Conservation (phyloP, 1,284 basidiomycete genomes). For the Omphalotus olearius region DNA sequence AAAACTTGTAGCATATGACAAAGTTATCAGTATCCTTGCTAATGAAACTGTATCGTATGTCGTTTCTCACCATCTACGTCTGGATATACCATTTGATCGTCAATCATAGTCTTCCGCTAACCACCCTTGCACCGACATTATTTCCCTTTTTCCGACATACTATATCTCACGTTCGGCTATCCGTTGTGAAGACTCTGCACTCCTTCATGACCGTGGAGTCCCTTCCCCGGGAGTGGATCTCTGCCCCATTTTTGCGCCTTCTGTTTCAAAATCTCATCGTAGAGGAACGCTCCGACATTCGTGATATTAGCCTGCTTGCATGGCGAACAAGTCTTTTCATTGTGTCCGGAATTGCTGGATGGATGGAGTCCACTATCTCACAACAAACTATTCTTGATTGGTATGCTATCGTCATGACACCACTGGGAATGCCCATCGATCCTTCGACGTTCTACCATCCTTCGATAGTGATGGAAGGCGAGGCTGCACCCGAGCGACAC, state of each 20-base stretch:
- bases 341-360: slow-evolving; percentile 40
- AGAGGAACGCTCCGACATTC: slow-evolving; percentile 87
- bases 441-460: slow-evolving; percentile 70
- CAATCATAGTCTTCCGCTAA: slow-evolving; percentile 63
- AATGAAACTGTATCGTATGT: slow-evolving; percentile 66
- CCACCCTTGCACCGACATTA: slow-evolving; percentile 79
- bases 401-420: slow-evolving; percentile 90
- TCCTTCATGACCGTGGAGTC: slow-evolving; percentile 81
- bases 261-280: slow-evolving; percentile 94
- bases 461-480: slow-evolving; percentile 40
- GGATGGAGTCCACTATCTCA: slow-evolving; percentile 48
- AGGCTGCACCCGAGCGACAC: slow-evolving; percentile 61
- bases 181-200: slow-evolving; percentile 87
- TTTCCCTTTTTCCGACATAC: slow-evolving; percentile 99
- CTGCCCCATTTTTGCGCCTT: slow-evolving; percentile 73
- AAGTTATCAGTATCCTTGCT: slow-evolving; percentile 76
- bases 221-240: slow-evolving; percentile 82
- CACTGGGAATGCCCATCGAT: slow-evolving; percentile 82
- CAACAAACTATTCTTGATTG: slow-evolving; percentile 67
- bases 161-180: slow-evolving; percentile 88
- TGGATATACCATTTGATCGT: slow-evolving; percentile 4
- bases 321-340: slow-evolving; percentile 75
- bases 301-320: slow-evolving; percentile 71
- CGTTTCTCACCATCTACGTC: neutral
- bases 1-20: slow-evolving; percentile 76